Conservation (phyloP, 116 monocot species). For the Posidonia oceanica region DNA sequence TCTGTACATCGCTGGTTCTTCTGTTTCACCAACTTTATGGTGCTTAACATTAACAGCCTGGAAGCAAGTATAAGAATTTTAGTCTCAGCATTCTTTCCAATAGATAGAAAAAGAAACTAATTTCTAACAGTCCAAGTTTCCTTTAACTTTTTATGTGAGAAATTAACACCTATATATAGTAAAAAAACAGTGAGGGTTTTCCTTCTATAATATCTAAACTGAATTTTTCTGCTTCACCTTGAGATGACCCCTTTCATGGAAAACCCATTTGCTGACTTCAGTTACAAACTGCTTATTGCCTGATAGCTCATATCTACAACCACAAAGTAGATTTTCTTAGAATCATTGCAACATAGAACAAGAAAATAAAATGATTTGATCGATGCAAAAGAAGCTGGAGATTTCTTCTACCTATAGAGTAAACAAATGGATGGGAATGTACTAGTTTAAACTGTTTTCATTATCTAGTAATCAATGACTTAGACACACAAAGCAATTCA, state of each 20-base stretch:
- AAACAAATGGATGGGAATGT: no score
- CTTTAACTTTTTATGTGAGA: no score
- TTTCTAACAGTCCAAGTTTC: no score
- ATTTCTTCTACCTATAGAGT: no score
- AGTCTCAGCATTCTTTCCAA: background rate
- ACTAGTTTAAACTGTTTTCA: no score
- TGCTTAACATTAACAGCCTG: conserved; percentile 92
- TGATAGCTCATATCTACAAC: conserved; percentile 57
- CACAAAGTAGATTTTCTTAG: background rate
- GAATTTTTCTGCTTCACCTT: conserved; percentile 36
- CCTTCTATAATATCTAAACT: background rate
- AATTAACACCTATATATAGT: no score
- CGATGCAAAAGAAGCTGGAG: no score
- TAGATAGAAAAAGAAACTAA: no score
- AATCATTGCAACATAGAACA: background rate
- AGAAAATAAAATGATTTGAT: no score
- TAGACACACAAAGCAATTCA: no score
- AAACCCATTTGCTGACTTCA: conserved; percentile 94
- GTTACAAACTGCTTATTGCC: conserved; percentile 92
- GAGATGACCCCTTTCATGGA: conserved; percentile 95
- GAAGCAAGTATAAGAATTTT: conserved; percentile 1
- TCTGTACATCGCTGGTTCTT: conserved; percentile 79
- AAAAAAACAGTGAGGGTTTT: background rate
- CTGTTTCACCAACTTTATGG: conserved; percentile 57
- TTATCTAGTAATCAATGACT: no score